phyloP scores from a whole-genome alignment of 192 early-diverging fungal genomes.

The Coemansia sp. region DNA sequence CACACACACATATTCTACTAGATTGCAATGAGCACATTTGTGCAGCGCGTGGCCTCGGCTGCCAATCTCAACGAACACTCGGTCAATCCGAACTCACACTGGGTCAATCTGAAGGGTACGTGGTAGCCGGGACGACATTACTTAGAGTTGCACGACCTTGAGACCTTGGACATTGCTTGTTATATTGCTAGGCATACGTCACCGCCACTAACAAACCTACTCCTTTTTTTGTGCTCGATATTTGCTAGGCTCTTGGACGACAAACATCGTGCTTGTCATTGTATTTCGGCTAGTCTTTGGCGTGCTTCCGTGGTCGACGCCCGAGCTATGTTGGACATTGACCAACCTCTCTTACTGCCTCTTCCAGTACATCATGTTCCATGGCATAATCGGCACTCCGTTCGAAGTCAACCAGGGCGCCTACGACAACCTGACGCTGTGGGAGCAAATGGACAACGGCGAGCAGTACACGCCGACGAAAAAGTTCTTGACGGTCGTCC shows the following conservation, averaged over 20 bases:
- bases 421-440: conserved; percentile 90
- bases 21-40: conserved; percentile 41
- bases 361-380: conserved; percentile 98
- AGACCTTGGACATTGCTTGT: neutral
- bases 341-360: conserved; percentile 91
- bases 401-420: conserved; percentile 94
- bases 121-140: neutral
- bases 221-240: neutral
- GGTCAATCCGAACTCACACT: conserved; percentile 60
- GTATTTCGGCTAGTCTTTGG: conserved; percentile 76
- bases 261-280: conserved; percentile 83
- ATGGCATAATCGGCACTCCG: conserved; percentile 94
- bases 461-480: conserved; percentile 98
- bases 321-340: conserved; percentile 95
- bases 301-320: conserved; percentile 86
- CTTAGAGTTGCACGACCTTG: neutral
- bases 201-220: neutral
- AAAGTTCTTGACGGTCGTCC: conserved; percentile 95
- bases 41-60: conserved; percentile 53
- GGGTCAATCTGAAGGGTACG: conserved; percentile 62
- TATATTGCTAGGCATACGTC: neutral
- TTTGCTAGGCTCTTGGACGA: conserved; percentile 86
- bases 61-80: conserved; percentile 57
- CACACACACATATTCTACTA: conserved; percentile 7
- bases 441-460: conserved; percentile 99